Conservation (phyloP, 345 rosid species). For the Arabidopsis suecica region DNA sequence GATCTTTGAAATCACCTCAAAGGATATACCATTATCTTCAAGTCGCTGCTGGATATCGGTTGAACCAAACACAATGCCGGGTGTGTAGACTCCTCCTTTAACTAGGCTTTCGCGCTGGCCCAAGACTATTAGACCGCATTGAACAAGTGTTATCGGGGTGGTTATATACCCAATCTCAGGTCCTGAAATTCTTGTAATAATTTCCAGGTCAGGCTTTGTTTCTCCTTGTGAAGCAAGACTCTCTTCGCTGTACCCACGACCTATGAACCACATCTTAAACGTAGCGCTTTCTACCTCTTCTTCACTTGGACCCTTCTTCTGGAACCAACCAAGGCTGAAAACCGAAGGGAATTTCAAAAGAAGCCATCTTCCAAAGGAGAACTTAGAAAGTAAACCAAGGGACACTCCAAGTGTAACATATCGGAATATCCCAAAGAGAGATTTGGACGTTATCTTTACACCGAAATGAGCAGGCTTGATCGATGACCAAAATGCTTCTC, state of each 20-base stretch:
- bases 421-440: conserved; percentile 60
- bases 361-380: conserved; percentile 75
- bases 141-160: conserved; percentile 69
- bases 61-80: conserved; percentile 80
- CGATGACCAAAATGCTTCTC: conserved; percentile 74
- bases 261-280: conserved; percentile 91
- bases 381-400: conserved; percentile 60
- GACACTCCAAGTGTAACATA: conserved; percentile 62
- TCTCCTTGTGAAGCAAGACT: conserved; percentile 51
- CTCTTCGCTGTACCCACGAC: conserved; percentile 68
- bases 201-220: conserved; percentile 63
- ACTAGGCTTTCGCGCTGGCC: conserved; percentile 65
- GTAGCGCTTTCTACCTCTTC: conserved; percentile 81
- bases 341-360: conserved; percentile 81
- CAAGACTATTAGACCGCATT: conserved; percentile 69
- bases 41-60: conserved; percentile 75
- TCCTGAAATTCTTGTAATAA: conserved; percentile 76
- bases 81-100: conserved; percentile 76
- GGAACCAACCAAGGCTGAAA: conserved; percentile 85
- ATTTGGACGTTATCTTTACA: conserved; percentile 70
- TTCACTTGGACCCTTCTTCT: conserved; percentile 78
- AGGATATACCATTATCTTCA: conserved; percentile 76
- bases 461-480: conserved; percentile 83
- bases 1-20: conserved; percentile 69
- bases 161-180: conserved; percentile 90